Base-by-base conservation (phyloP, 2,329 filamentous ascomycete species). In the Cadophora luteo-olivacea region DNA sequence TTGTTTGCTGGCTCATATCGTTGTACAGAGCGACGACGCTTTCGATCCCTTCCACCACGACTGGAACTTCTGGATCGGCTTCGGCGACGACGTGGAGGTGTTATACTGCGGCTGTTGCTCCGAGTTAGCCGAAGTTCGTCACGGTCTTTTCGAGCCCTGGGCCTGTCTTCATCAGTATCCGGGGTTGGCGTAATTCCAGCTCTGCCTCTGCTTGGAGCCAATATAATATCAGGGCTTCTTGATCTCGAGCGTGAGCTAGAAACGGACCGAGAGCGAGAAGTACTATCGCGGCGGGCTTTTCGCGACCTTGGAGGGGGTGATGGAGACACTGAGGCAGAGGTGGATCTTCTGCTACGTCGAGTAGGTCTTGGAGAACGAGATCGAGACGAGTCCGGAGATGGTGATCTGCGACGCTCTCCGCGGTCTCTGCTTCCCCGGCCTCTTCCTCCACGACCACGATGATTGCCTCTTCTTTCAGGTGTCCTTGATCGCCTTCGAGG, bases 1-100 rank as follows among this genome's bases (percentile, higher is more conserved):
- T 79, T 79, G 71, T 74, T 78, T 71, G 73, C 71, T 38, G 76
- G 75, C 57, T 77, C 77, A 72, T 78, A 79, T 70, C 78, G 73
- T 68, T 78, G 71, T 62, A 79, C 70, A 29, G 78, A 80, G 24
- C 74, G 73, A 45, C 76, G 76, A 61, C 77, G 73, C 63, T 78
- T 78, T 33, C 73, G 69, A 64, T 76, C 74, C 65, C 71, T 75
- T 60, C 71, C 70, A 61, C 70, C 75, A 64, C 69, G 71, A 51
- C 73, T 77, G n/a, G 68, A 68, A 64, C 72, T 76, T 72, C 73
- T 71, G 32, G 72, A 73, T 38, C 67, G 68, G 68, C 70, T 74
- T 61, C 75, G 73, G 51, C 74, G 73, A 58, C 74, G 74, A 60
- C 72, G 74, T 60, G 74, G 75, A 41, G 77, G 78, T n/a, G 77